phyloP scores from a whole-genome alignment of 2,329 filamentous ascomycete species.

The Aspergillus sergii region DNA sequence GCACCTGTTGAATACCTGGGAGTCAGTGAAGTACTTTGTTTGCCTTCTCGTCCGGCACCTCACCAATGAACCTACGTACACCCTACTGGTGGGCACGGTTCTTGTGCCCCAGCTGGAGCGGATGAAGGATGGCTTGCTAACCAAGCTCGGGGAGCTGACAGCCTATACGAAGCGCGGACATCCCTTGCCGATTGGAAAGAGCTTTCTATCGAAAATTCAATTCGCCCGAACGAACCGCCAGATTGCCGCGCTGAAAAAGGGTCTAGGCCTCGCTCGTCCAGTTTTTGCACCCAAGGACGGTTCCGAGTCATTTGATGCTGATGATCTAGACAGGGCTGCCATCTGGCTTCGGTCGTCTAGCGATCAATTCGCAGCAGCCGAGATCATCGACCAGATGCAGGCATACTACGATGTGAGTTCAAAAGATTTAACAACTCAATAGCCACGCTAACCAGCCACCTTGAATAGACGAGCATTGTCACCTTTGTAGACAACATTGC shows the following conservation, averaged over 20 bases:
- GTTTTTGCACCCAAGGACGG: neutral
- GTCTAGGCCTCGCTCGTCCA: neutral
- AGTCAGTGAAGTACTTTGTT: constrained; percentile 24
- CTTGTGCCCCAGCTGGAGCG: constrained; percentile 28
- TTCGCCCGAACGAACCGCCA: constrained; percentile 13
- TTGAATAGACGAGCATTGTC: constrained; percentile 34
- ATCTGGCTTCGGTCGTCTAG: constrained; percentile 7
- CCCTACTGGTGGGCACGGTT: constrained; percentile 18
- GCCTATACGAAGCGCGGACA: constrained; percentile 24
- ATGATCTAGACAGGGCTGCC: constrained; percentile 2
- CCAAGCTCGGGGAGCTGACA: constrained; percentile 29
- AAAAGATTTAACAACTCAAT: neutral
- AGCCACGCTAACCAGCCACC: neutral
- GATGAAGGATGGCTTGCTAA: constrained; percentile 18
- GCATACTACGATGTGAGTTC: constrained; percentile 29
- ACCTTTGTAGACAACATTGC: constrained; percentile 54
- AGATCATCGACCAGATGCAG: constrained; percentile 50
- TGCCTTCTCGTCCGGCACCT: constrained; percentile 27
- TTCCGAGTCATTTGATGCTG: neutral
- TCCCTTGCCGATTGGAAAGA: constrained; percentile 24
- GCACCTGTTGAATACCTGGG: constrained; percentile 30
- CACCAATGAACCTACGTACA: constrained; percentile 25
- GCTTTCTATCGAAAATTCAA: constrained; percentile 17
- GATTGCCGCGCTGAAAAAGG: neutral
- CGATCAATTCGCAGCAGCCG: constrained; percentile 41